Conservation (phyloP, 371 early-diverging fungal species). For the Actinomucor elegans region DNA sequence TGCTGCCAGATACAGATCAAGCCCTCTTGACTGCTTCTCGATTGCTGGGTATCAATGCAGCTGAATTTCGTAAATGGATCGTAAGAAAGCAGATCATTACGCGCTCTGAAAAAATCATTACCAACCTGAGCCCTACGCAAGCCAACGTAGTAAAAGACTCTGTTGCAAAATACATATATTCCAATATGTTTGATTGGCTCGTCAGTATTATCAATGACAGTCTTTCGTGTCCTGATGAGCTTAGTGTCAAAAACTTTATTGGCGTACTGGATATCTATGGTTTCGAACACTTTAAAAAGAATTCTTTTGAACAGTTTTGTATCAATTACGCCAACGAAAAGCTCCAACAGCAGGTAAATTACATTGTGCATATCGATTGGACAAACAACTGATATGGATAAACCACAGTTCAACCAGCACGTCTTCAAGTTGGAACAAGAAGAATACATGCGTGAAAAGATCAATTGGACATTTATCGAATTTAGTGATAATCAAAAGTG, state of each 20-base stretch:
- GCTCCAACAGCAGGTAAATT: constrained; percentile 95
- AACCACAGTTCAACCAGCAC: constrained; percentile 72
- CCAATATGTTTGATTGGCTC: constrained; percentile 92
- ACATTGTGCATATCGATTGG: too few species aligned
- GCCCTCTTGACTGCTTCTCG: constrained; percentile 64
- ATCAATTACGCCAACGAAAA: constrained; percentile 98
- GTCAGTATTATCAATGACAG: constrained; percentile 82
- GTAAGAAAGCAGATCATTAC: constrained; percentile 88
- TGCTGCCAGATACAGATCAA: constrained; percentile 67
- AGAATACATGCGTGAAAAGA: constrained; percentile 91
- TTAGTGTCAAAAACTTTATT: constrained; percentile 67
- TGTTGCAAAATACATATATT: constrained; percentile 93
- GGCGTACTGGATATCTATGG: constrained; percentile 97
- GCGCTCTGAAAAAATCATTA: constrained; percentile 85
- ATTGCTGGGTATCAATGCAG: constrained; percentile 72
- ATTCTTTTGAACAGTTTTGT: constrained; percentile 99
- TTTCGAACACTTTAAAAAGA: constrained; percentile 95
- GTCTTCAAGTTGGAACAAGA: constrained; percentile 92
- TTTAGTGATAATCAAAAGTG: constrained; percentile 99
- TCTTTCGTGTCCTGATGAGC: constrained; percentile 58
- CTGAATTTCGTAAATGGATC: constrained; percentile 89
- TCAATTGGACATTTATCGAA: constrained; percentile 90
- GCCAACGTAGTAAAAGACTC: constrained; percentile 86
- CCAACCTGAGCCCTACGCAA: constrained; percentile 72
- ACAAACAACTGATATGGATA: too few species aligned